Evolutionary conservation across 2,329 filamentous ascomycete genomes (phyloP).

Genomic region (Coniochaeta sp.): DNA sequence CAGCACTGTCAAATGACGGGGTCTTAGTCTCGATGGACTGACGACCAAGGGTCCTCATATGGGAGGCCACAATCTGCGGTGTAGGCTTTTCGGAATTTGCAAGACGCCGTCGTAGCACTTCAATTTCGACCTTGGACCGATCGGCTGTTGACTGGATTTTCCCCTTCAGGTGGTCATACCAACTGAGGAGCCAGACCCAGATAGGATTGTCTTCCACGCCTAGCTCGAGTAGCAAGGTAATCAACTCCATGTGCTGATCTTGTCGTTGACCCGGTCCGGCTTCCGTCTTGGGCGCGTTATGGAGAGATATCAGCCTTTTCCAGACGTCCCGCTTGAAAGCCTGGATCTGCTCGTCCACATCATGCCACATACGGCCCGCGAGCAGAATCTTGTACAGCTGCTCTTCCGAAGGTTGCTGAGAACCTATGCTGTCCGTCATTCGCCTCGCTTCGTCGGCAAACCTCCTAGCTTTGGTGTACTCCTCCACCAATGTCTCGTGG

Average conservation of each 20-base stretch:
- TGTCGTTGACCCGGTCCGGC: conserved; percentile 48
- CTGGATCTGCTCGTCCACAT: conserved; percentile 82
- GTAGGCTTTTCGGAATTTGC: conserved; percentile 67
- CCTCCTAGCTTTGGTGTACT: conserved; percentile 75
- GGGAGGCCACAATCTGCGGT: conserved; percentile 60
- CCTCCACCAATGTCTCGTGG: conserved; percentile 79
- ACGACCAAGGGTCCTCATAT: conserved; percentile 67
- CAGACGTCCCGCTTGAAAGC: conserved; percentile 84
- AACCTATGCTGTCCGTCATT: conserved; percentile 51
- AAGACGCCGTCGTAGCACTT: conserved; percentile 77
- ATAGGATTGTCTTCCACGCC: conserved; percentile 95
- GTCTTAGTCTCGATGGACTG: conserved; percentile 56
- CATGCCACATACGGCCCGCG: conserved; percentile 89
- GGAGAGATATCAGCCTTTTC: conserved; percentile 67
- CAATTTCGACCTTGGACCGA: conserved; percentile 84
- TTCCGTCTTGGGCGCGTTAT: conserved; percentile 47
- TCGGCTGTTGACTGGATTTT: conserved; percentile 78
- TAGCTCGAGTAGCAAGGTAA: conserved; percentile 80
- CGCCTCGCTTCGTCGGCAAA: conserved; percentile 72
- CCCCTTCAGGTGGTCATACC: conserved; percentile 81
- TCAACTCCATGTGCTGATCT: conserved; percentile 85
- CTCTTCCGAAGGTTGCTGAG: conserved; percentile 59
- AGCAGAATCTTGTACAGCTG: conserved; percentile 83
- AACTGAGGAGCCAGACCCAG: conserved; percentile 88
- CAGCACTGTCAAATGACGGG: conserved; percentile 65